Evolutionary conservation across 2,329 filamentous ascomycete species (phyloP).

Genomic region (Verticillium longisporum): DNA sequence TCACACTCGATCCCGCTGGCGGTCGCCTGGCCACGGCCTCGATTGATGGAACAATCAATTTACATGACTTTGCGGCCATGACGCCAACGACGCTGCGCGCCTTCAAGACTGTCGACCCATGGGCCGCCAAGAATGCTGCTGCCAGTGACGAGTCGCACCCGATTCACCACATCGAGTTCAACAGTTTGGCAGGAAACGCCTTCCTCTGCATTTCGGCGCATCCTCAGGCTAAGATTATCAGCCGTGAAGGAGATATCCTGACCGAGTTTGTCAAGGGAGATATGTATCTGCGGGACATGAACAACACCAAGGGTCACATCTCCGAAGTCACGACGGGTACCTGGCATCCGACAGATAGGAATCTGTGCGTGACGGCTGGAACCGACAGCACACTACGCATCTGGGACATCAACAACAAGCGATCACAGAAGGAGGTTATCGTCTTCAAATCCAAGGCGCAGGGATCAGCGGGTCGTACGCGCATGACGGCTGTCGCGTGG

Average conservation of each 20-base stretch:
- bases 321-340: conserved; percentile 83
- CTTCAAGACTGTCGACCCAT: conserved; percentile 88
- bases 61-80: conserved; percentile 94
- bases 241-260: conserved; percentile 77
- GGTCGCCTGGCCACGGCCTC: conserved; percentile 84
- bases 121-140: conserved; percentile 62
- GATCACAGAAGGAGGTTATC: conserved; percentile 86
- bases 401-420: conserved; percentile 91
- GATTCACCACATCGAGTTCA: conserved; percentile 82
- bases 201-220: conserved; percentile 85
- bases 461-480: conserved; percentile 80
- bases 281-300: conserved; percentile 96
- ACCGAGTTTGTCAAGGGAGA: conserved; percentile 94
- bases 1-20: conserved; percentile 79
- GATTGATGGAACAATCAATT: conserved; percentile 81
- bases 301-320: conserved; percentile 95
- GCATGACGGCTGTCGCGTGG: conserved; percentile 93
- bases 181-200: conserved; percentile 68
- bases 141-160: conserved; percentile 77
- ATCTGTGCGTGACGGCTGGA: conserved; percentile 82
- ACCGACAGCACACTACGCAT: conserved; percentile 94
- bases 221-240: conserved; percentile 83
- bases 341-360: conserved; percentile 84
- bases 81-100: conserved; percentile 89
- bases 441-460: conserved; percentile 92